These are phyloP conservation scores for Phytophthora pseudosyringae DNA, from an alignment of 352 stramenopile species.

Conservation along the genomic window DNA sequence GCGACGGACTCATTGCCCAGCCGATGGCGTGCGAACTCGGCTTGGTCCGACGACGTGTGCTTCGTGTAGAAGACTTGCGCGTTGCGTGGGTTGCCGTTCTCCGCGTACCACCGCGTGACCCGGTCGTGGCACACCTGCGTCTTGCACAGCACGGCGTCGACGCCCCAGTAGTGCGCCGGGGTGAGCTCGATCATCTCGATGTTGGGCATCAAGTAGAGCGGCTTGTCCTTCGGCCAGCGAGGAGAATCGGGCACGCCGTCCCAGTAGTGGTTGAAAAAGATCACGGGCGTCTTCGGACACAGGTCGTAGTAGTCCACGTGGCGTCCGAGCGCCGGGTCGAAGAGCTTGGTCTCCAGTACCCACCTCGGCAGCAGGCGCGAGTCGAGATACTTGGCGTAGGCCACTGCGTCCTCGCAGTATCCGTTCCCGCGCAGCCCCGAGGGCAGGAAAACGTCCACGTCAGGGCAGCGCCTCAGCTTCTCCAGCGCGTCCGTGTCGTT, in stretches of 20 bases:
- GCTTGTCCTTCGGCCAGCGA: slow-evolving; percentile 45
- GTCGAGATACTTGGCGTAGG: slow-evolving; percentile 63
- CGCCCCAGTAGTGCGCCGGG: slow-evolving; percentile 50
- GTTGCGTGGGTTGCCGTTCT: slow-evolving; percentile 47
- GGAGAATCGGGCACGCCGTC: slow-evolving; percentile 34
- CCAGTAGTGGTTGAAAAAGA: slow-evolving; percentile 75
- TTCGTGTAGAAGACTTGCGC: slow-evolving; percentile 48
- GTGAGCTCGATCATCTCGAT: slow-evolving; percentile 45
- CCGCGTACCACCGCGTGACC: slow-evolving; percentile 50
- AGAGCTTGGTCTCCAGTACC: slow-evolving; percentile 42
- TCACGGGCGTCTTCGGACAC: slow-evolving; percentile 52
- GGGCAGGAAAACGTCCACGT: slow-evolving; percentile 73
- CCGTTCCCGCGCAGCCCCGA: slow-evolving; percentile 51
- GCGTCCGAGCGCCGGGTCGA: slow-evolving; percentile 23
- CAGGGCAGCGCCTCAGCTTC: slow-evolving; percentile 50
- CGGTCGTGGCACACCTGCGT: slow-evolving; percentile 48
- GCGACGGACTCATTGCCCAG: slow-evolving; percentile 19
- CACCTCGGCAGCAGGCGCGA: slow-evolving; percentile 49
- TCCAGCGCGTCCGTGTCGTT: slow-evolving; percentile 46
- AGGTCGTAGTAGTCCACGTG: slow-evolving; percentile 56
- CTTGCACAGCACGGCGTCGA: slow-evolving; percentile 70
- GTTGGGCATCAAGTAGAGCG: slow-evolving; percentile 62
- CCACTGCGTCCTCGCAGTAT: slow-evolving; percentile 74
- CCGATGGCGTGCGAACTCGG: slow-evolving; percentile 26
- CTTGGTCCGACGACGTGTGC: slow-evolving; percentile 46